Conservation (phyloP, 345 rosid genomes). For the Boechera retrofracta region DNA sequence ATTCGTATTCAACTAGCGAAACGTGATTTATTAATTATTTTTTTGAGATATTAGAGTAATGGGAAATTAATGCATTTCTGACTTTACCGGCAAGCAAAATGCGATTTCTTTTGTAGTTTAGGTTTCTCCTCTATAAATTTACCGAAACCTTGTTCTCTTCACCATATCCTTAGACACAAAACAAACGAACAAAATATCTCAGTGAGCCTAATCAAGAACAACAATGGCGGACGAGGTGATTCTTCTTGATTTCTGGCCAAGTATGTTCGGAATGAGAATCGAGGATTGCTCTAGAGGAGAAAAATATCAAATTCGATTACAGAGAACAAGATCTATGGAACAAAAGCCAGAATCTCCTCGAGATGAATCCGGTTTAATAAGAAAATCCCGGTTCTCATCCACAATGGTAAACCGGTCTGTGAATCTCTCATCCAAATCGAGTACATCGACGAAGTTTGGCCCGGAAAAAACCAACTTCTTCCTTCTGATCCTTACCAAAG, state of each 20-base stretch:
- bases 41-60: neutral
- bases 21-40: neutral
- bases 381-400: conserved; percentile 37
- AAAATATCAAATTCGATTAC: conserved; percentile 22
- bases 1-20: neutral
- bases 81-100: neutral
- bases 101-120: neutral
- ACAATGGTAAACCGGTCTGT: conserved; percentile 33
- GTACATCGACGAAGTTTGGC: conserved; percentile 37
- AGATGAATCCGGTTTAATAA: conserved; percentile 31
- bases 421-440: conserved; percentile 23
- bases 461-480: neutral
- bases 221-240: conserved; percentile 33
- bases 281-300: conserved; percentile 33
- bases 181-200: neutral
- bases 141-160: neutral
- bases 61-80: neutral
- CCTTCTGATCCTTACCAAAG: conserved; percentile 29
- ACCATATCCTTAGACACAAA: neutral
- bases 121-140: neutral
- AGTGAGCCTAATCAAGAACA: neutral
- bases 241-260: conserved; percentile 32
- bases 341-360: conserved; percentile 8
- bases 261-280: conserved; percentile 25
- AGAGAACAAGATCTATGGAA: conserved; percentile 23